Base-by-base conservation (phyloP, 1,139 yeast genomes). In the Pichia sp. region DNA sequence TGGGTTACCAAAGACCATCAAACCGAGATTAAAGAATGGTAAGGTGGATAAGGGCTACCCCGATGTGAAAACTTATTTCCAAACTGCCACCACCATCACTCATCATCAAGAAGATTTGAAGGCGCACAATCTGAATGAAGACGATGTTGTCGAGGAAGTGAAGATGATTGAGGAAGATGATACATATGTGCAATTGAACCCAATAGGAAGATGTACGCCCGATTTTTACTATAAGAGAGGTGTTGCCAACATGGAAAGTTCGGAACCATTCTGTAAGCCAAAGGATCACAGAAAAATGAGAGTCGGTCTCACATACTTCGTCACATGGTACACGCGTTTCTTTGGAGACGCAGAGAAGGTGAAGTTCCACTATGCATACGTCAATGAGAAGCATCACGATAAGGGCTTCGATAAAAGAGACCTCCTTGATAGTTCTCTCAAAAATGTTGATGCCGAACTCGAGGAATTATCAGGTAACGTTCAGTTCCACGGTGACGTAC, bases 201-300 rank as follows among this genome's bases (percentile, higher is more conserved):
- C 96, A 0, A 58, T 86, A 38, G 72, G 84, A 50, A 69, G 96
- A 59, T 86, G 96, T 60, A 82, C 88, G 3, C 96, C 96, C 1
- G 81, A 80, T 36, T 59, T 69, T 32, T 86, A 82, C 55, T 67
- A 66, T 51, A 71, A 69, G 48, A 82, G 77, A 56, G 91, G 91
- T 9, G 40, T 65, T 29, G 78, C 75, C 25, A 74, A 74, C 50
- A 72, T 72, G 44, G 56, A 59, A 19, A 42, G 59, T 0, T 72
- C 85, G 26, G 88, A 67, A 39, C 96, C 96, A 14, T 83, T 85
- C 57, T 86, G 96, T 58, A 73, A 83, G 20, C 96, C 95, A 15
- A 66, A 63, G 23, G 91, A 83, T 46, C 68, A 74, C 43, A 53
- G 66, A 12, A 64, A 61, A 28, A 65, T 80, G 59, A 68, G 71